Conservation (phyloP, 208 protist species). For the Blastocrithidia nonstop region DNA sequence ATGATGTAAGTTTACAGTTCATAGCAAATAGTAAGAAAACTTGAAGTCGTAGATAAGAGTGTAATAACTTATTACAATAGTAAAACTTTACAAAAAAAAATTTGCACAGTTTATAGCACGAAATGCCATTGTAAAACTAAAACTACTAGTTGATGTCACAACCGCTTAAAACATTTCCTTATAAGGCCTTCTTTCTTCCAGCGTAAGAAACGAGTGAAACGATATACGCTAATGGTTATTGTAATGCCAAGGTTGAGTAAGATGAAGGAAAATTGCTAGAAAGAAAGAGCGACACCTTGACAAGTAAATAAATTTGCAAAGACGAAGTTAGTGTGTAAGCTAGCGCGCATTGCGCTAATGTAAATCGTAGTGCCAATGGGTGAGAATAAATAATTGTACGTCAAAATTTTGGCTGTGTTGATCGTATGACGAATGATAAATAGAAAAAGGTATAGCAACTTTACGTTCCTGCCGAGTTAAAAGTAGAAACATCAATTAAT, state of each 20-base stretch:
- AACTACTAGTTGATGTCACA: too few species aligned
- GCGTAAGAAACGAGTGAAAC: too few species aligned
- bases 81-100: not conserved
- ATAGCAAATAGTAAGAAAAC: constrained; percentile 3
- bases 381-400: not conserved
- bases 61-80: not conserved
- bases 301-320: not conserved
- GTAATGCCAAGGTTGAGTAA: too few species aligned
- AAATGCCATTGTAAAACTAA: too few species aligned
- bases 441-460: not conserved
- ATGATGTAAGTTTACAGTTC: constrained; percentile 9
- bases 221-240: too few species aligned
- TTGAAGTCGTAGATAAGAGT: not conserved
- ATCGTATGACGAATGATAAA: not conserved
- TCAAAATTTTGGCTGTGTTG: not conserved
- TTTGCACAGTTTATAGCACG: not conserved
- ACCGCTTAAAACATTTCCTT: too few species aligned
- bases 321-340: not conserved
- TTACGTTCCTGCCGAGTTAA: not conserved
- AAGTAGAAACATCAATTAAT: not conserved
- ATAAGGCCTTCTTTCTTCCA: too few species aligned
- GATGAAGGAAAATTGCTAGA: too few species aligned
- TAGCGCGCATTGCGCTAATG: not conserved
- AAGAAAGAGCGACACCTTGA: not conserved
- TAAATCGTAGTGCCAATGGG: not conserved